Base-by-base conservation (phyloP, 1,284 basidiomycete species). In the Ganoderma lucidum region DNA sequence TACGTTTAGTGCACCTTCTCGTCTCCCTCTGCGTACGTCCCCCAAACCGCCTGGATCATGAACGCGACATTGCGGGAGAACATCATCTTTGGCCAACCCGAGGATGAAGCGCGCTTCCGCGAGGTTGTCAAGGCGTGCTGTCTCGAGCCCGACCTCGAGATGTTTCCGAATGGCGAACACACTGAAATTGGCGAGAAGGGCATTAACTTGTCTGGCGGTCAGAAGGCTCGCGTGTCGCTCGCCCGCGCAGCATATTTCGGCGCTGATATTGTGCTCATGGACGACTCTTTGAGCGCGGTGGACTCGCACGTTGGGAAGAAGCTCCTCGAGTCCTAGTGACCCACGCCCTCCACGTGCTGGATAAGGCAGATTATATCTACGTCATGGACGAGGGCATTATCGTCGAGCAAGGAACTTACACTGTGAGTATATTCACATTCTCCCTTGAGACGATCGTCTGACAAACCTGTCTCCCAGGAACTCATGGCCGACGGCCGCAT, bases 151-250 rank as follows among this genome's bases (percentile, higher is more conserved):
- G 93, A 94, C 77, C 80, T 94, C 2, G 85, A 86, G 56, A 85
- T 92, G 75, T 80, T 94, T 17, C 87, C 90, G 0, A 79, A 91
- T 63, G 89, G 90, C 3, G 90, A 92, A 71, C 76, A 84, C 64
- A 95, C 93, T 0, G 93, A 96, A 79, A 93, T 97, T 39, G 95
- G 95, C 30, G 95, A 96, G 80, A 90, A 92, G 73, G 95, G 95
- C 3, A 89, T 93, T 65, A 93, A 88, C 75, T 78, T 91, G 65
- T 90, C 86, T 69, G 86, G 88, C 83, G 80, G 75, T 1, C 63
- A 58, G 51, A 68, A 94, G 85, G 94, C 94, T 44, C 89, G 95
- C n/a, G 88, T 96, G 17, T 93, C 91, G 6, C 82, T 96, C 12
- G 95, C 94, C 1, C 85, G 95, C 2, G 93, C 93, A 0, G 89